phyloP scores from a whole-genome alignment of 345 rosid genomes.

The Heritiera fomes region DNA sequence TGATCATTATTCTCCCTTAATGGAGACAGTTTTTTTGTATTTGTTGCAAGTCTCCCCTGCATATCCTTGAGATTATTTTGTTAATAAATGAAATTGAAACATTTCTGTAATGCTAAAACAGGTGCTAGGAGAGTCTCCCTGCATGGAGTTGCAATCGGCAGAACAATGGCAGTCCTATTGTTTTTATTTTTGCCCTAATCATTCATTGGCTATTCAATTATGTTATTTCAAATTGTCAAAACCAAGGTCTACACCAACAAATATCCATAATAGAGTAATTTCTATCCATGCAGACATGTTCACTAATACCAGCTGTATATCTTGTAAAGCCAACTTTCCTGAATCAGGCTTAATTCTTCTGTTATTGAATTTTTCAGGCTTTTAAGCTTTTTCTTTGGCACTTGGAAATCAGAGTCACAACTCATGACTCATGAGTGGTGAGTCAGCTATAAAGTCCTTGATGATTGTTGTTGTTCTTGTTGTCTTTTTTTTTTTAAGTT shows the following conservation, averaged over 20 bases:
- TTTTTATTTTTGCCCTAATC: conserved; percentile 21
- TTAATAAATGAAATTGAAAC: conserved; percentile 3
- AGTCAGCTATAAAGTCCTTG: neutral
- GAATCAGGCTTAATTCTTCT: neutral
- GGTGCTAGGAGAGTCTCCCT: conserved; percentile 24
- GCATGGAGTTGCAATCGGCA: conserved; percentile 18
- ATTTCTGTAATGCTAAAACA: conserved; percentile 8
- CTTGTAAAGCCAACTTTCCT: neutral
- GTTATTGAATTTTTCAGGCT: neutral
- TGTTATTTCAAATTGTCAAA: neutral
- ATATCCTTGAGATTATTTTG: neutral
- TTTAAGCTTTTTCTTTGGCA: neutral
- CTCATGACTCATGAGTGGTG: neutral
- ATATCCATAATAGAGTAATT: neutral
- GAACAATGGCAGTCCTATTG: conserved; percentile 16
- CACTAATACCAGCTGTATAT: neutral
- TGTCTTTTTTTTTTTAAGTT: too few relatives aligned
- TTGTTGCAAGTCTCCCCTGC: neutral
- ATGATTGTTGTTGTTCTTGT: neutral
- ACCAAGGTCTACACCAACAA: neutral
- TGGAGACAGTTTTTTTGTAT: neutral
- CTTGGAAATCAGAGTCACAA: neutral
- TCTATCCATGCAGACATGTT: neutral
- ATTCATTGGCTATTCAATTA: neutral
- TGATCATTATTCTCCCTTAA: neutral